Base-by-base conservation (phyloP, 495 filamentous ascomycete species). In the Jackrogersella multiformis region DNA sequence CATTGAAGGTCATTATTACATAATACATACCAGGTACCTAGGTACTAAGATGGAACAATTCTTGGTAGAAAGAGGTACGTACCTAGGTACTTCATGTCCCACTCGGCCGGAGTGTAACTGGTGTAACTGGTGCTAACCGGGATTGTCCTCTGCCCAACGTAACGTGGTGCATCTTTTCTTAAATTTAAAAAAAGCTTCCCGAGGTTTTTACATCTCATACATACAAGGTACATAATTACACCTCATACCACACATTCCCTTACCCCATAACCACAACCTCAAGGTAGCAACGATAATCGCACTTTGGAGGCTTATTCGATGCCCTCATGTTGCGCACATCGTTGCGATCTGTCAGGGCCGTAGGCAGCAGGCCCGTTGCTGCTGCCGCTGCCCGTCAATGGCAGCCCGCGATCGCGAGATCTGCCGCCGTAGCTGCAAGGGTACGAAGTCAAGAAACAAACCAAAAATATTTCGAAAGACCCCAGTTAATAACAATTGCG, bases 291-390 rank as follows among this genome's bases (percentile, higher is more conserved):
- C 71, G 62, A 45, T 69, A 76, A 72, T 75, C 70, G 77, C 76
- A 73, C 75, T 74, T 61, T 71, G 71, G 74, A 71, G 78, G 77
- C 77, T 35, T 74, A 66, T 71, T 77, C 81, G 77, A 86, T 82
- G 82, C 75, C 82, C 81, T 80, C 80, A 90, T 90, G 88, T 83
- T 90, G 84, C 88, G 87, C 72, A 82, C 82, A 76, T 88, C 87
- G 77, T 72, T 89, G 78, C 83, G 80, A 76, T 83, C 85, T 69
- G 79, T 81, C 72, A 84, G 82, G 79, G 81, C 80, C 66, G 71
- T 84, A 75, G 79, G 78, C 77, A 75, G 73, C 74, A 82, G 78
- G 76, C 77, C 84, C 67, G 71, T 77, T 76, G 78, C 77, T 62
- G 75, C 80, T 59, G 76, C 74, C 63, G 74, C 75, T 51, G 73